A percentile compares a stretch with the other conserved stretches of the same genome.
Conservation (phyloP, 345 rosid genomes). For the Eucalyptus pumila region DNA sequence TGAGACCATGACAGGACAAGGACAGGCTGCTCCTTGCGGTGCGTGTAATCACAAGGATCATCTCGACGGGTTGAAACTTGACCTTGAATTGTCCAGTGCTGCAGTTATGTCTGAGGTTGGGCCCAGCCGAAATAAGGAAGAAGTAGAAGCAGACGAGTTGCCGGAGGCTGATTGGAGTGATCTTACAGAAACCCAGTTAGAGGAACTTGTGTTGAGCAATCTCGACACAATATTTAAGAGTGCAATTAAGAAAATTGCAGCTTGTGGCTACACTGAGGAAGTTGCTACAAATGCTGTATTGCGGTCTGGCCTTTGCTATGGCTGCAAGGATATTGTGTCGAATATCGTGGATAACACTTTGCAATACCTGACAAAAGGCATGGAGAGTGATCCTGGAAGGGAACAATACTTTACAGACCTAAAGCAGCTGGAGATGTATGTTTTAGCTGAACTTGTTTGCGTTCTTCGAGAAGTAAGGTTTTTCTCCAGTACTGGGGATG, state of each 20-base stretch:
- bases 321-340: slow-evolving; percentile 47
- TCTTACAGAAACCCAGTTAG: slow-evolving; percentile 59
- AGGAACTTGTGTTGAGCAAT: slow-evolving; percentile 59
- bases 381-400: slow-evolving; percentile 27
- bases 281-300: slow-evolving; percentile 48
- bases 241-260: slow-evolving; percentile 48
- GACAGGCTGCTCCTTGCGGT: slow-evolving; percentile 25
- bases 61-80: slow-evolving; percentile 45
- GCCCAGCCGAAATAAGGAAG: slow-evolving; percentile 28
- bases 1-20: slow-evolving; percentile 24
- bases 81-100: slow-evolving; percentile 37
- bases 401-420: slow-evolving; percentile 50
- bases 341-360: slow-evolving; percentile 67
- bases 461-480: slow-evolving; percentile 79
- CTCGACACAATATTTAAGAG: slow-evolving; percentile 52
- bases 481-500: slow-evolving; percentile 83
- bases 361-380: slow-evolving; percentile 48
- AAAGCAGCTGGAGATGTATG: slow-evolving; percentile 68
- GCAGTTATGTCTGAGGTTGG: slow-evolving; percentile 28
- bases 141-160: slow-evolving; percentile 33
- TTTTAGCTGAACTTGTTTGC: slow-evolving; percentile 77
- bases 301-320: slow-evolving; percentile 62
- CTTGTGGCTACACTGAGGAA: slow-evolving; percentile 44
- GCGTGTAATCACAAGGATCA: slow-evolving; percentile 33
- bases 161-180: slow-evolving; percentile 78